A percentile compares a stretch with the other conserved stretches of the same genome.
Conservation (phyloP, 441 rosid species). For the Pelargonium australe region DNA sequence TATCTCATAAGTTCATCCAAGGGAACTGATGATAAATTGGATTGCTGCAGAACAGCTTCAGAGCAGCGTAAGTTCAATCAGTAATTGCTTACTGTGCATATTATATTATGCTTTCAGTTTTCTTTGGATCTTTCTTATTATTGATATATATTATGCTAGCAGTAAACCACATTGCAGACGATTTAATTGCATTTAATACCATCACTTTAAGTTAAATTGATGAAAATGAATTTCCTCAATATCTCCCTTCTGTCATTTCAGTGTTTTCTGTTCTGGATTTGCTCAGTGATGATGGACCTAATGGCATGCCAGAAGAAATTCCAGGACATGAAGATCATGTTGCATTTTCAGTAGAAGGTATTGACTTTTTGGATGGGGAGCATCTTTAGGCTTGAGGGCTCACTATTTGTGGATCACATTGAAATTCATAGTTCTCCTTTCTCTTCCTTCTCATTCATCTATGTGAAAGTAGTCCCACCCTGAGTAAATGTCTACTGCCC, state of each 20-base stretch:
- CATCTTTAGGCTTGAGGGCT: constrained; percentile 3
- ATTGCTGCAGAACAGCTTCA: constrained; percentile 30
- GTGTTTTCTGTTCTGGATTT: constrained; percentile 64
- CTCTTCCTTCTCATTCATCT: not conserved
- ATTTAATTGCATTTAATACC: too few relatives aligned
- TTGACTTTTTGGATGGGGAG: constrained; percentile 10
- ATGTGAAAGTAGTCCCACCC: not conserved
- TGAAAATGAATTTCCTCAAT: constrained; percentile 1
- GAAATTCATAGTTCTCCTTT: not conserved
- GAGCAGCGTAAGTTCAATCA: constrained; percentile 38
- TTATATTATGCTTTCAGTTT: not conserved
- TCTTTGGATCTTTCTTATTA: not conserved
- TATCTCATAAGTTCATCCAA: constrained; percentile 22
- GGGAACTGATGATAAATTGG: constrained; percentile 23
- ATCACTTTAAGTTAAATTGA: too few relatives aligned
- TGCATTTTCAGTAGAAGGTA: constrained; percentile 88
- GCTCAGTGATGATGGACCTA: constrained; percentile 54
- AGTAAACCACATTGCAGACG: too few relatives aligned
- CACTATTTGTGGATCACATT: constrained; percentile 8
- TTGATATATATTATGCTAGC: too few relatives aligned
- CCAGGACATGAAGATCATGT: constrained; percentile 58
- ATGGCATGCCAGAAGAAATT: constrained; percentile 29
- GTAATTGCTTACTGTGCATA: not conserved
- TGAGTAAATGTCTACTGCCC: not conserved
- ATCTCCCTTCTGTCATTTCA: constrained; percentile 25